These are phyloP conservation scores for Telfairia occidentalis DNA, from an alignment of 331 rosid species.

Conservation along the genomic window DNA sequence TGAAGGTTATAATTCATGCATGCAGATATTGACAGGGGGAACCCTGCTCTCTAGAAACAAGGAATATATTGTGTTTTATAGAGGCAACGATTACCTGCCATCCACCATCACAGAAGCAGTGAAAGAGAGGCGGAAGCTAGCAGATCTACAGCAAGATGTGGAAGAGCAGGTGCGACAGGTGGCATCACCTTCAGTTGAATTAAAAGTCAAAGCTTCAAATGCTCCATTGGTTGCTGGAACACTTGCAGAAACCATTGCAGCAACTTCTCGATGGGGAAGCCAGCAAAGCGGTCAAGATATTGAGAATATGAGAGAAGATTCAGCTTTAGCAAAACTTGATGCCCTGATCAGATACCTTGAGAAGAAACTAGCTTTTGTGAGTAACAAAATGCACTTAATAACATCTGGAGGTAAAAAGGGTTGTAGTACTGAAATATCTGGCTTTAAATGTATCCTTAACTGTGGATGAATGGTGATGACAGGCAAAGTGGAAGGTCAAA, in stretches of 20 bases:
- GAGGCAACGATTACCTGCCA: conserved; percentile 93
- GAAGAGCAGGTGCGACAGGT: conserved; percentile 61
- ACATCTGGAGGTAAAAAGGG: neutral
- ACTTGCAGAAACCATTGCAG: conserved; percentile 81
- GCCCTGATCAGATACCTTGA: conserved; percentile 42
- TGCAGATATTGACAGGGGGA: conserved; percentile 87
- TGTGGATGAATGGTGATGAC: conserved; percentile 15
- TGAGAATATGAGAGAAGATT: conserved; percentile 58
- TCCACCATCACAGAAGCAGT: conserved; percentile 42
- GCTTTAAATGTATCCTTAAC: conserved; percentile 20
- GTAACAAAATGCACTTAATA: conserved; percentile 23
- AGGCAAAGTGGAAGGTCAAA: conserved; percentile 66
- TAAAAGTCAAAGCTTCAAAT: conserved; percentile 31
- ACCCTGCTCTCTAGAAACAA: conserved; percentile 87
- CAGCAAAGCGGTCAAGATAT: conserved; percentile 44
- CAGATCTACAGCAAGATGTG: conserved; percentile 56
- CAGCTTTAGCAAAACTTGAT: conserved; percentile 39
- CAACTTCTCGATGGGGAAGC: conserved; percentile 74
- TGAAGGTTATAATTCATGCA: conserved; percentile 20
- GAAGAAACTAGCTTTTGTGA: conserved; percentile 55
- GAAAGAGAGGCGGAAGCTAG: conserved; percentile 50
- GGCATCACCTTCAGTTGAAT: conserved; percentile 31
- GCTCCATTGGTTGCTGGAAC: conserved; percentile 67
- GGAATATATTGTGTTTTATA: conserved; percentile 68
- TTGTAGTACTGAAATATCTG: neutral